A percentile compares a stretch with the other conserved stretches of the same genome.
These are phyloP conservation scores for Starmerella roubikii DNA, from an alignment of 805 yeast genomes.

Conservation along the genomic window DNA sequence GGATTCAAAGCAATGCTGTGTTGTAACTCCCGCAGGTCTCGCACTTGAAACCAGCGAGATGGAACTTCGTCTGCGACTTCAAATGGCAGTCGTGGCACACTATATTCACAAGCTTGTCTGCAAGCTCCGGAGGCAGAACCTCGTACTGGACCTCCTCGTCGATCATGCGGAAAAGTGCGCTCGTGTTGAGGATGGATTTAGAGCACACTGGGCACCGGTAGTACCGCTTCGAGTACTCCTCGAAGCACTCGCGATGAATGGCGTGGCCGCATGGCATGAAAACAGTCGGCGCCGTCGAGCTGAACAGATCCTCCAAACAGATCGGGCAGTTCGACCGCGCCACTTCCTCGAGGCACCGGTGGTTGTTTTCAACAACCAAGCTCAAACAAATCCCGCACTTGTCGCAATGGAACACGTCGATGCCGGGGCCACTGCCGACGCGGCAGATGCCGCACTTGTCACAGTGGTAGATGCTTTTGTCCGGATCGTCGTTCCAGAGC, in stretches of 20 bases:
- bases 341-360: constrained; percentile 72
- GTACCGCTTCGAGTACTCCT: constrained; percentile 65
- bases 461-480: constrained; percentile 80
- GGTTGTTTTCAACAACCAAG: constrained; percentile 60
- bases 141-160: constrained; percentile 71
- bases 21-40: constrained; percentile 79
- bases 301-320: constrained; percentile 81
- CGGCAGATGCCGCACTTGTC: constrained; percentile 88
- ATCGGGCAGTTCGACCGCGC: constrained; percentile 89
- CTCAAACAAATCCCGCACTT: constrained; percentile 81
- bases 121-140: constrained; percentile 69
- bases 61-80: constrained; percentile 60
- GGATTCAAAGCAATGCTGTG: constrained; percentile 31
- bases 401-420: constrained; percentile 84
- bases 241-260: constrained; percentile 74
- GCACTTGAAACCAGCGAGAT: constrained; percentile 77
- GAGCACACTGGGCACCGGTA: constrained; percentile 89
- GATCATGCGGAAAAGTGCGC: constrained; percentile 70
- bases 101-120: constrained; percentile 59
- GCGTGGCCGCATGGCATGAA: constrained; percentile 93
- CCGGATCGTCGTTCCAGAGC: constrained; percentile 60
- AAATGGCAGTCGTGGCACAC: constrained; percentile 74
- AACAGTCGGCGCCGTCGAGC: constrained; percentile 67
- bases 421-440: constrained; percentile 73
- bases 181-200: constrained; percentile 74